phyloP scores from a whole-genome alignment of 176 grass and related monocot species.

The Eleusine coracana region DNA sequence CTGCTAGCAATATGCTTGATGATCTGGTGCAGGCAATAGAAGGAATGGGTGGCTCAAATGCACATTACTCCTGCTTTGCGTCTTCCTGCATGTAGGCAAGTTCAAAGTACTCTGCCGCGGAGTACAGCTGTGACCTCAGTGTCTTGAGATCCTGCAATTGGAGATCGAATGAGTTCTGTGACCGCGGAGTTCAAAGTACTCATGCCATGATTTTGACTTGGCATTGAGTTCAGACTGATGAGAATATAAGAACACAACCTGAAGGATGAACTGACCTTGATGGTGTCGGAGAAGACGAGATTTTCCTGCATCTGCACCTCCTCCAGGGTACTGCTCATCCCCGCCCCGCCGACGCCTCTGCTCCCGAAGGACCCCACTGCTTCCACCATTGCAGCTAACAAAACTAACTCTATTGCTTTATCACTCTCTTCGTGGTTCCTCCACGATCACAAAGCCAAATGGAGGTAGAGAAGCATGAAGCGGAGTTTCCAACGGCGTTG shows the following conservation, averaged over 20 bases:
- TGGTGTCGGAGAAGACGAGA: slow-evolving; percentile 73
- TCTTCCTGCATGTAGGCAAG: slow-evolving; percentile 63
- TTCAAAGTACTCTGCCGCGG: slow-evolving; percentile 85
- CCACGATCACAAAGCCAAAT: slow-evolving; percentile 12
- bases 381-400: slow-evolving; percentile 40
- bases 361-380: slow-evolving; percentile 19
- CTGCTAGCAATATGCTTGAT: slow-evolving; percentile 1
- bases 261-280: slow-evolving; percentile 58
- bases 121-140: slow-evolving; percentile 74
- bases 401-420: background rate
- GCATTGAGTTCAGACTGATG: background rate
- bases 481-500: background rate
- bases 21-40: background rate
- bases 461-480: background rate
- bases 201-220: background rate
- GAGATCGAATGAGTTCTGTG: background rate
- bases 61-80: slow-evolving; percentile 45
- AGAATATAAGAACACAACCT: background rate
- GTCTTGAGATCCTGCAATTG: slow-evolving; percentile 73
- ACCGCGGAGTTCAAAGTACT: background rate
- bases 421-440: background rate
- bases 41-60: background rate
- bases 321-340: slow-evolving; percentile 49
- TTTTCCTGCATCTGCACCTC: slow-evolving; percentile 66
- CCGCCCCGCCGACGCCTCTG: slow-evolving; percentile 23